Base-by-base conservation (phyloP, 2,329 filamentous ascomycete genomes). In the Fusarium pseudonygamai region DNA sequence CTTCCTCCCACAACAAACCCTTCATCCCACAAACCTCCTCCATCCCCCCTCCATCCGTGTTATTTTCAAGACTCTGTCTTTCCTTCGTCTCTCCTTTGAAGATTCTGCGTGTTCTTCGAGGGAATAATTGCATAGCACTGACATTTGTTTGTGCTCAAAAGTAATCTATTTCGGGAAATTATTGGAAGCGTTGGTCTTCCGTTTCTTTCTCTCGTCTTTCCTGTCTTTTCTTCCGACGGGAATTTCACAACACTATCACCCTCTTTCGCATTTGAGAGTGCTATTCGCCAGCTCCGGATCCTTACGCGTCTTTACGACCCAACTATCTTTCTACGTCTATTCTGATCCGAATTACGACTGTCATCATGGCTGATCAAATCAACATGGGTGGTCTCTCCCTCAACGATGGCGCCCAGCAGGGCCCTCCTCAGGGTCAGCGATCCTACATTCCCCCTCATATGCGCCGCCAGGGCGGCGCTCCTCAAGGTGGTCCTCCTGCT, bases 401-500 rank as follows among this genome's bases (percentile, higher is more conserved):
- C 74, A 90, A 84, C 66, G 82, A 83, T 37, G 82, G 79, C 63
- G 74, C 77, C 53, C 81, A 63, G 61, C 76, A 79, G 52, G 76
- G 73, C 60, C 72, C 70, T 71, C 56, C 78, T 66, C 74, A 79
- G 74, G 67, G 67, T 64, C 71, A 77, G 75, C 92, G 92, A 79
- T 93, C 93, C 64, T 96, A 96, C 87, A 95, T 96, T 76, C 93
- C 93, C 75, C 93, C 93, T 83, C 94, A 96, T 84, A 91, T 95
- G 87, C 91, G 93, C 78, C 80, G 79, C 43, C 74, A 72, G 45
- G 78, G 77, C 63, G 71, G 75, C 39, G 65, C 84, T 75, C 83
- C 81, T 47, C 59, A 60, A 34, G 58, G 59, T 46, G 65, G 42
- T 26, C 67, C 75, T 61, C 65, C 60, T 45, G 64, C 60, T 57